phyloP scores from a whole-genome alignment of 306 rosid genomes.

The Geum urbanum region DNA sequence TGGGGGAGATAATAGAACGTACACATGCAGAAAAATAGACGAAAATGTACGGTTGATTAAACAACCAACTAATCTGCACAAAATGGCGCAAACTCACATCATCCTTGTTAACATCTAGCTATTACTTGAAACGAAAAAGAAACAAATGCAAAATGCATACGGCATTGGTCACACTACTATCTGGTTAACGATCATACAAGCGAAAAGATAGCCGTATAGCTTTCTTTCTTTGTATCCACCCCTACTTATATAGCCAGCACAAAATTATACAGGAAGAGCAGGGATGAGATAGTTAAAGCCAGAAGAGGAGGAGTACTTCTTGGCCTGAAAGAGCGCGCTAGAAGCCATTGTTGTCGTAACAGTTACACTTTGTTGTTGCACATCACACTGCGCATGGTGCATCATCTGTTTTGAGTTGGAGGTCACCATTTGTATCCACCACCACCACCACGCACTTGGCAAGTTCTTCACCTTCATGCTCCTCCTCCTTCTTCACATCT shows the following conservation, averaged over 20 bases:
- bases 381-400: background rate
- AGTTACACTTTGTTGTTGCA: background rate
- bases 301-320: background rate
- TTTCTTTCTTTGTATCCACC: background rate
- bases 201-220: background rate
- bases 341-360: background rate
- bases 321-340: background rate
- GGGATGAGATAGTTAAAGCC: background rate
- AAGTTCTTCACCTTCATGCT: background rate
- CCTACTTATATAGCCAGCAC: background rate
- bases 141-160: background rate
- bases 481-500: background rate
- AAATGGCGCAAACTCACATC: background rate
- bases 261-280: background rate
- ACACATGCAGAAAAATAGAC: background rate
- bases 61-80: background rate
- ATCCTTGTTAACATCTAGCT: background rate
- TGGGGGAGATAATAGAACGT: too few species aligned
- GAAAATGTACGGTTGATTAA: background rate
- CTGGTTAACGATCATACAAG: background rate
- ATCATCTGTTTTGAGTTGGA: background rate
- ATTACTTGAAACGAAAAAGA: background rate
- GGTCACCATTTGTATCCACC: slow-evolving; percentile 1
- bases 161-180: background rate
- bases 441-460: background rate